phyloP scores from a whole-genome alignment of 768 basidiomycete species.

The Xerocomellus chrysenteron region DNA sequence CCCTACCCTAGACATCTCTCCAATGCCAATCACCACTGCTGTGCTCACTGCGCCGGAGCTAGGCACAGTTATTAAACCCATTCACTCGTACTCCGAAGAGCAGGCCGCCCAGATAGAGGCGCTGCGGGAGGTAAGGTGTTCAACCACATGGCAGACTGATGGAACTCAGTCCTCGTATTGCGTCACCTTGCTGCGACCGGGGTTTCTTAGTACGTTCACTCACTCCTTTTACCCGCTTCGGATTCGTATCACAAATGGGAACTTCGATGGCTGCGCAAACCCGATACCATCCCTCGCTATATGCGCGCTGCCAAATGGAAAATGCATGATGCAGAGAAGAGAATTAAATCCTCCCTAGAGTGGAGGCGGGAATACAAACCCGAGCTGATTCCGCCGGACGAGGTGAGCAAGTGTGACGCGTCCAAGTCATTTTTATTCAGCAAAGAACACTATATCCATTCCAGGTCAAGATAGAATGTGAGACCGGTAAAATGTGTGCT shows the following conservation, averaged over 20 bases:
- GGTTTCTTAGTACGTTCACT: constrained; percentile 56
- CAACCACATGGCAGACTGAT: neutral
- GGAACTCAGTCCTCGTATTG: neutral
- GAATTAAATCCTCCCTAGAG: constrained; percentile 75
- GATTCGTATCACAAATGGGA: constrained; percentile 82
- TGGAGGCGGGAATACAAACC: constrained; percentile 87
- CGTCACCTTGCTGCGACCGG: neutral
- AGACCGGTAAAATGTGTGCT: constrained; percentile 85
- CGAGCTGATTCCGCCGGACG: constrained; percentile 78
- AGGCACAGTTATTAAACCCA: constrained; percentile 52
- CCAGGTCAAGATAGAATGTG: constrained; percentile 70
- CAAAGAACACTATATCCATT: neutral
- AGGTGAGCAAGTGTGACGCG: constrained; percentile 37
- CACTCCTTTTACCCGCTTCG: constrained; percentile 58
- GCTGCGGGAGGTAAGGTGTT: constrained; percentile 54
- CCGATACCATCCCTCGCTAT: constrained; percentile 68
- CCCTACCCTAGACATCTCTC: neutral
- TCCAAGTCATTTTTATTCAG: constrained; percentile 1
- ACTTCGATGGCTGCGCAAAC: constrained; percentile 65
- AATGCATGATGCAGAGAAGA: constrained; percentile 68
- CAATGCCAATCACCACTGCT: constrained; percentile 42
- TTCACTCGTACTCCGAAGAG: constrained; percentile 59
- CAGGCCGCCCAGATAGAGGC: constrained; percentile 59
- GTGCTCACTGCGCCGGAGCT: constrained; percentile 58
- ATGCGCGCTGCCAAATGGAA: constrained; percentile 88